Evolutionary conservation across 306 rosid genomes (phyloP).

Genomic region (Cajanus cajan): DNA sequence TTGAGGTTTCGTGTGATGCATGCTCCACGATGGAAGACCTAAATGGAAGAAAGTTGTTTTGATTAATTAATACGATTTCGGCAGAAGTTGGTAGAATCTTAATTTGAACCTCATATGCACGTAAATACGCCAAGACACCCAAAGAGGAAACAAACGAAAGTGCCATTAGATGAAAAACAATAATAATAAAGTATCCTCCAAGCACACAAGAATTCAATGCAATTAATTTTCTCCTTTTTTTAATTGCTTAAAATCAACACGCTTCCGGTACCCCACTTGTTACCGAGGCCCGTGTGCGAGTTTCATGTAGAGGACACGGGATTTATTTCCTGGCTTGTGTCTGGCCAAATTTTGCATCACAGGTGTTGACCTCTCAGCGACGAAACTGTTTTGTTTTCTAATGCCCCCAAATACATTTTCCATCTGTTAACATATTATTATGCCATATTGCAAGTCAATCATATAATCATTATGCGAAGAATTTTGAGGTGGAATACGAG

Average conservation of each 20-base stretch:
- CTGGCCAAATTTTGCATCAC: slow-evolving; percentile 35
- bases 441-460: slow-evolving; percentile 45
- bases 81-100: slow-evolving; percentile 15
- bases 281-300: slow-evolving; percentile 25
- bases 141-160: slow-evolving; percentile 1
- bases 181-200: background rate
- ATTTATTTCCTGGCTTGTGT: slow-evolving; percentile 27
- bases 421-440: slow-evolving; percentile 3
- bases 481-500: slow-evolving; percentile 57
- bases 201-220: slow-evolving; percentile 5
- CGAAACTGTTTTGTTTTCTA: background rate
- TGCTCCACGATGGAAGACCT: slow-evolving; percentile 22
- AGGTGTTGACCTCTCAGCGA: slow-evolving; percentile 52
- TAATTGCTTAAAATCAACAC: slow-evolving; percentile 14
- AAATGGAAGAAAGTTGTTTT: slow-evolving; percentile 10
- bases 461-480: slow-evolving; percentile 50
- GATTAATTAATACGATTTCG: slow-evolving; percentile 4
- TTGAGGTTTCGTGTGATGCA: slow-evolving; percentile 20
- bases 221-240: background rate
- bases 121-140: background rate
- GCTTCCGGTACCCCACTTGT: slow-evolving; percentile 15
- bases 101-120: slow-evolving; percentile 17
- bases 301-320: slow-evolving; percentile 16
- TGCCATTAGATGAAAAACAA: background rate
- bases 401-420: slow-evolving; percentile 2